Conservation (phyloP, 306 rosid species). For the Cucumis cinereus region DNA sequence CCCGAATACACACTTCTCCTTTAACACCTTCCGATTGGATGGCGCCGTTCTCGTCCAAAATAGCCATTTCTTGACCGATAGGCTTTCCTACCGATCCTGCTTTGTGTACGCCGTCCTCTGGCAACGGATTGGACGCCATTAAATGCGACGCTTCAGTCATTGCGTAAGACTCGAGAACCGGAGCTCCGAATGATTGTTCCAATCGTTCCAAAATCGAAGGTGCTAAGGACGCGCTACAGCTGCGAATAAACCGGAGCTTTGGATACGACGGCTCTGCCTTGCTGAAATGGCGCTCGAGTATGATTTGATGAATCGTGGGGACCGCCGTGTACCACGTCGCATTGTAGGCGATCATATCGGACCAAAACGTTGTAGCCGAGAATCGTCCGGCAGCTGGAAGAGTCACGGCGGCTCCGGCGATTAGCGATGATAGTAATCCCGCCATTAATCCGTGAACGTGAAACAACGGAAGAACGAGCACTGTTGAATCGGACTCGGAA, state of each 20-base stretch:
- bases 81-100: slow-evolving; percentile 85
- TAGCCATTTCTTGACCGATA: slow-evolving; percentile 68
- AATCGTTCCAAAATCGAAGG: slow-evolving; percentile 49
- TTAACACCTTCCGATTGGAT: slow-evolving; percentile 6
- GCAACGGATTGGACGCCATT: slow-evolving; percentile 73
- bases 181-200: slow-evolving; percentile 62
- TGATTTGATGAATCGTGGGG: slow-evolving; percentile 91
- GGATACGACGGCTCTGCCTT: slow-evolving; percentile 57
- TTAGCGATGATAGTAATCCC: slow-evolving; percentile 50
- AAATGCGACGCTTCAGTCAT: slow-evolving; percentile 90
- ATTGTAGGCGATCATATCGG: slow-evolving; percentile 45
- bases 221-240: slow-evolving; percentile 87
- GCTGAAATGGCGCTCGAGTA: slow-evolving; percentile 58
- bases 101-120: slow-evolving; percentile 60
- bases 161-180: slow-evolving; percentile 87
- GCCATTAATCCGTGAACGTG: slow-evolving; percentile 82
- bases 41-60: slow-evolving; percentile 43
- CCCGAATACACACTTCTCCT: slow-evolving; percentile 79
- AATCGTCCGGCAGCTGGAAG: slow-evolving; percentile 68
- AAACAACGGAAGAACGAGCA: slow-evolving; percentile 70
- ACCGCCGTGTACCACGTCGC: slow-evolving; percentile 96
- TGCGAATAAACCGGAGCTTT: slow-evolving; percentile 67
- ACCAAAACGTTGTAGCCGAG: slow-evolving; percentile 79
- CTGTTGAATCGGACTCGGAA: slow-evolving; percentile 62
- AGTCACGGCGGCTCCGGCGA: slow-evolving; percentile 43